Conservation (phyloP, 2,329 filamentous ascomycete species). For the Venturia carpophila region DNA sequence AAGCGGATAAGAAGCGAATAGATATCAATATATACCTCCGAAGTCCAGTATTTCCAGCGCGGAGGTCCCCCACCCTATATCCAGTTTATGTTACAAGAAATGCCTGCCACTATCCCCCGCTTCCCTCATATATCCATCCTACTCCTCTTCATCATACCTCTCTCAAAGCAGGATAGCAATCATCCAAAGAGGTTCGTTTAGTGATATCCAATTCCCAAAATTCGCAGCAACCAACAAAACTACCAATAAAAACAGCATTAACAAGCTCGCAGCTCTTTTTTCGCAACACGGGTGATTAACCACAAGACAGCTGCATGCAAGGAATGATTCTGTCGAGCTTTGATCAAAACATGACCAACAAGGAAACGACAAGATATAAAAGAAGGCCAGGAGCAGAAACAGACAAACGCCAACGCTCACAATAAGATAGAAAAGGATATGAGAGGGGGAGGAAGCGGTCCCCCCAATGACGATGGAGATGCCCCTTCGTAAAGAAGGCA, state of each 20-base stretch:
- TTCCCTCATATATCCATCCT: background rate
- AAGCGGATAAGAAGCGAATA: background rate
- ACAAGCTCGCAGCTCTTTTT: conserved; percentile 8
- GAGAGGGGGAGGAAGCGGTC: background rate
- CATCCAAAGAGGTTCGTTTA: conserved; percentile 5
- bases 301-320: background rate
- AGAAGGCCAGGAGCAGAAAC: background rate
- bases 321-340: background rate
- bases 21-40: background rate
- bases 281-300: background rate
- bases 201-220: conserved; percentile 1
- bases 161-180: background rate
- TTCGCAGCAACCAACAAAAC: background rate
- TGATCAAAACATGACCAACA: background rate
- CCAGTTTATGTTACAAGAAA: conserved; percentile 8
- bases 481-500: conserved; percentile 4
- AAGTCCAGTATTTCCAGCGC: background rate
- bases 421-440: background rate
- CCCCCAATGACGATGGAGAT: background rate
- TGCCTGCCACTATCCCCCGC: background rate
- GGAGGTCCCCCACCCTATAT: background rate
- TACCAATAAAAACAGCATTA: background rate
- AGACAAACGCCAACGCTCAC: conserved; percentile 1
- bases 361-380: background rate
- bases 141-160: background rate